Base-by-base conservation (phyloP, 176 grass and related monocot genomes). In the Pontederia paniculata region DNA sequence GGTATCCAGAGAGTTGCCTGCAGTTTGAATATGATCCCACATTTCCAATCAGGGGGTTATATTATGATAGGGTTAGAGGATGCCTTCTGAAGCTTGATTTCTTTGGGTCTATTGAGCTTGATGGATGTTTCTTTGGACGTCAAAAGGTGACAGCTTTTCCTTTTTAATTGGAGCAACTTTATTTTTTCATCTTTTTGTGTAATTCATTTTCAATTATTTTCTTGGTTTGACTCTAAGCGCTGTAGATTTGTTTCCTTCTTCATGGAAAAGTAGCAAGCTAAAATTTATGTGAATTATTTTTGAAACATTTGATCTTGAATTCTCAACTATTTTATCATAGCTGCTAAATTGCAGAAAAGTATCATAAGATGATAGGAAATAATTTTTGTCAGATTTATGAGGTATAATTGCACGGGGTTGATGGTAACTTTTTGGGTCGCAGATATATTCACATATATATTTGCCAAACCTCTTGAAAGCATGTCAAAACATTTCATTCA, bases 41-140 rank as follows among this genome's bases (percentile, higher is more conserved):
- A 41, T 98, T 98, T 60, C 93, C 93, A 0, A 81, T 98, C 69
- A 98, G 93, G 65, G 87, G 93, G n/a, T 72, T 91, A 48, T 98
- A 84, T 60, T 98, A 98, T 64, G 93, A 98, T 70, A 91, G 44
- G 60, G 69, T 88, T 17, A 91, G 76, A 74, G 93, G 87, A 22
- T 91, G 83, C 58, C 83, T 98, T 69, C 42, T 98, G 62, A 98
- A 98, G 60, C 93, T 98, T 17, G 93, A 98, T 65, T 98, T 98
- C 58, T 91, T 98, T 2, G 93, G 93, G n/a, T 91, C 93, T 49
- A 98, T 98, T 17, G 93, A 98, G 62, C 62, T 76, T 13, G 93
- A 98, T 74, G 86, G 83, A 20, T 98, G 93, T 83, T 98, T 80
- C 66, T 89, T 90, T 75, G 93, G 93, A 5, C 73, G 83, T 18